Percentiles rank a stretch among this genome's conserved stretches.
These are phyloP conservation scores for Phytophthora pistaciae DNA, from an alignment of 352 stramenopile genomes.

Conservation along the genomic window DNA sequence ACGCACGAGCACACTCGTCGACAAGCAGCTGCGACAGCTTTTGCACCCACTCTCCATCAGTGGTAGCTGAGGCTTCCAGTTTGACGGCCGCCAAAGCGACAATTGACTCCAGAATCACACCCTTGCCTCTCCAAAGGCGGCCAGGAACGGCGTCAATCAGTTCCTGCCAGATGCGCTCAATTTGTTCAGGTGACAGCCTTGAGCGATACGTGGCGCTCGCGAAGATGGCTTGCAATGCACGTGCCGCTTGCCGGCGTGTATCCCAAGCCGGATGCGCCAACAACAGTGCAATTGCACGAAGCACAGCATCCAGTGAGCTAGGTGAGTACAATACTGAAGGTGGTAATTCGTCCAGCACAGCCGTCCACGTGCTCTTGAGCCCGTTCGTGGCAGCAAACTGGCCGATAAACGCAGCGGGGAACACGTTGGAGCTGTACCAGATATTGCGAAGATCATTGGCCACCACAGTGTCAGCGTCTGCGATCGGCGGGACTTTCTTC, in stretches of 20 bases:
- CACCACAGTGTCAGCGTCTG: conserved; percentile 43
- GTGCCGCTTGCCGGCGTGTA: conserved; percentile 71
- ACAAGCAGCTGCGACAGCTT: conserved; percentile 52
- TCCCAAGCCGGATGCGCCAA: conserved; percentile 82
- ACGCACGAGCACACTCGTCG: conserved; percentile 71
- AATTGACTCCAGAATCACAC: conserved; percentile 76
- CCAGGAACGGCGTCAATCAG: conserved; percentile 67
- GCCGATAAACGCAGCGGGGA: conserved; percentile 78
- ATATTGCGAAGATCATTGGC: conserved; percentile 51
- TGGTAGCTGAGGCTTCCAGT: conserved; percentile 8
- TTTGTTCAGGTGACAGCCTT: conserved; percentile 52
- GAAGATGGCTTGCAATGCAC: conserved; percentile 72
- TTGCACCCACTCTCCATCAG: conserved; percentile 29
- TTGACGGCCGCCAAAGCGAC: conserved; percentile 55
- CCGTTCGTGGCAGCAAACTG: conserved; percentile 64
- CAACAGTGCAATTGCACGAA: conserved; percentile 54
- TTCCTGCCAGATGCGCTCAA: conserved; percentile 58
- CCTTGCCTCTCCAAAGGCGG: conserved; percentile 81
- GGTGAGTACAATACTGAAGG: conserved; percentile 65
- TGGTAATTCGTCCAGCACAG: conserved; percentile 73
- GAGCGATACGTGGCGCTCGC: conserved; percentile 51
- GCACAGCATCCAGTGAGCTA: conserved; percentile 52
- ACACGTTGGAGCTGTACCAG: conserved; percentile 77
- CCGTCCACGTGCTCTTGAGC: conserved; percentile 62
- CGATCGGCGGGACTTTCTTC: conserved; percentile 63